These are phyloP conservation scores for Funneliformis geosporum DNA, from an alignment of 192 early-diverging fungal genomes.

Conservation along the genomic window DNA sequence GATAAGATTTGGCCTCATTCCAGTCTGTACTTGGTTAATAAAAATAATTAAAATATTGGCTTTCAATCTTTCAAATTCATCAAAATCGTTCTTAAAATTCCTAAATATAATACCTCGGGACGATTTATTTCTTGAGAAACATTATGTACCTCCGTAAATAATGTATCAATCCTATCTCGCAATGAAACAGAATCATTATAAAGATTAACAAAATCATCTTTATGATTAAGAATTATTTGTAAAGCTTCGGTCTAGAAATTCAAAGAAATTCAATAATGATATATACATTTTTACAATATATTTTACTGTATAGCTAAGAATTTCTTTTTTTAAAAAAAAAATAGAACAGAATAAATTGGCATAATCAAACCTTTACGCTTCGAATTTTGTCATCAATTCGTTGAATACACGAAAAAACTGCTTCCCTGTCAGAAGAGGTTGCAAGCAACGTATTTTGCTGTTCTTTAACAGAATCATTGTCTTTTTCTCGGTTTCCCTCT, in stretches of 20 bases:
- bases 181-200: constrained; percentile 22
- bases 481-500: neutral
- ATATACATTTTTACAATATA: no score
- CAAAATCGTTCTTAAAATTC: no score
- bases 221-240: constrained; percentile 2
- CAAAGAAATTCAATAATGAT: neutral
- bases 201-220: constrained; percentile 14
- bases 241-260: constrained; percentile 24
- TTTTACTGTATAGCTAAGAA: no score
- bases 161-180: constrained; percentile 12
- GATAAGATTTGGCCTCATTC: constrained; percentile 18
- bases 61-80: neutral
- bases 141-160: constrained; percentile 11
- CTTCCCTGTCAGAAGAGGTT: neutral
- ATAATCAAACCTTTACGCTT: constrained; percentile 3
- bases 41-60: neutral
- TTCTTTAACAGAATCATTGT: neutral
- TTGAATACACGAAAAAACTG: constrained; percentile 21
- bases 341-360: neutral
- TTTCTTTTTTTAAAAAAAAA: no score
- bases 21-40: constrained; percentile 1
- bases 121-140: constrained; percentile 18
- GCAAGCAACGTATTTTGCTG: neutral
- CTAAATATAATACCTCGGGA: constrained; percentile 28
- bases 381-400: constrained; percentile 21